These are phyloP conservation scores for Zalaria obscura DNA, from an alignment of 2,329 filamentous ascomycete genomes.

Conservation along the genomic window DNA sequence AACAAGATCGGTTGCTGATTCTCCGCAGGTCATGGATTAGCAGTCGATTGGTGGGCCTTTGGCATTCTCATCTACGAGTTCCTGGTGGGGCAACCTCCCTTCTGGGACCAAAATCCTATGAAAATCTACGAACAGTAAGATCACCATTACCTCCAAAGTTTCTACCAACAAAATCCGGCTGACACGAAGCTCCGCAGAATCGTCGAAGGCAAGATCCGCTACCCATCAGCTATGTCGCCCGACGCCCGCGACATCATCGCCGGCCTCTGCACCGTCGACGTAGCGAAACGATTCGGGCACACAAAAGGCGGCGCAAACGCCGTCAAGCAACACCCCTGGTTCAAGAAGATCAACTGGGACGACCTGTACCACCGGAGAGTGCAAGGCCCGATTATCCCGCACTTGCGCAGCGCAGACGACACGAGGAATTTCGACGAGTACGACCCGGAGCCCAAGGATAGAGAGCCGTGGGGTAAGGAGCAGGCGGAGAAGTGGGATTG, in stretches of 20 bases:
- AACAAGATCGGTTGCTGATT: neutral
- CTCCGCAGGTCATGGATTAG: conserved; percentile 42
- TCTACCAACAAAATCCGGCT: neutral
- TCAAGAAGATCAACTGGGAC: conserved; percentile 59
- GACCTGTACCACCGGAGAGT: conserved; percentile 50
- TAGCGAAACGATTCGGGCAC: conserved; percentile 64
- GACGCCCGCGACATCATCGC: conserved; percentile 63
- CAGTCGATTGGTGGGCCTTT: conserved; percentile 80
- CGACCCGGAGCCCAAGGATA: conserved; percentile 55
- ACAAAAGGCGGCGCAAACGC: conserved; percentile 57
- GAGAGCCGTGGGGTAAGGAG: conserved; percentile 55
- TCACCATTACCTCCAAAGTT: too few relatives aligned
- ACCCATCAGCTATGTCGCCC: conserved; percentile 53
- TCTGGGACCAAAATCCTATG: conserved; percentile 76
- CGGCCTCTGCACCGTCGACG: conserved; percentile 64
- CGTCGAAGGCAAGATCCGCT: conserved; percentile 62
- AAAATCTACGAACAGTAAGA: conserved; percentile 67
- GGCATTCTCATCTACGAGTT: conserved; percentile 78
- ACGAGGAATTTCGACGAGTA: conserved; percentile 73
- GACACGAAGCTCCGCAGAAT: conserved; percentile 37
- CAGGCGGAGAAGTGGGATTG: conserved; percentile 55
- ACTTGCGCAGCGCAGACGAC: conserved; percentile 57
- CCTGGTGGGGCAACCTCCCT: conserved; percentile 70
- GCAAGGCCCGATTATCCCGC: conserved; percentile 61
- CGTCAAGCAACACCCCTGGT: conserved; percentile 67